Evolutionary conservation across 2,329 filamentous ascomycete genomes (phyloP).

Genomic region (Alternaria tenuissima): DNA sequence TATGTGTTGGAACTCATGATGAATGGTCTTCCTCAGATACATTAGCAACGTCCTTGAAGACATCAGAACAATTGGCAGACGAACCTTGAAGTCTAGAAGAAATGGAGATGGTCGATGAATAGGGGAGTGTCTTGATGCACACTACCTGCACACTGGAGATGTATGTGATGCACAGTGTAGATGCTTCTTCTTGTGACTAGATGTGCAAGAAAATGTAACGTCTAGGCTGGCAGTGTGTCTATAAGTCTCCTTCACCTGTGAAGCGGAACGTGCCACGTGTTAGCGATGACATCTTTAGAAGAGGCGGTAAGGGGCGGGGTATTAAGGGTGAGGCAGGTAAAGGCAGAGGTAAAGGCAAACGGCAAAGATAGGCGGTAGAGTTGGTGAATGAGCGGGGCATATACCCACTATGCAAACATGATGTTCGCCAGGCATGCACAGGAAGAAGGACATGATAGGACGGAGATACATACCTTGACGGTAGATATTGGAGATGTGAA

Average conservation of each 20-base stretch:
- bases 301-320: slow-evolving; percentile 4
- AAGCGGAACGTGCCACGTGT: slow-evolving; percentile 20
- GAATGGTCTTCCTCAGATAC: slow-evolving; percentile 5
- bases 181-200: slow-evolving; percentile 16
- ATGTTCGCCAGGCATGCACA: background rate
- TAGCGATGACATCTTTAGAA: slow-evolving; percentile 12
- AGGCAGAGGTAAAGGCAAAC: slow-evolving; percentile 9
- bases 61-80: background rate
- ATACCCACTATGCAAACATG: background rate
- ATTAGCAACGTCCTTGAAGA: slow-evolving; percentile 15
- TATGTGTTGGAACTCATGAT: slow-evolving; percentile 40
- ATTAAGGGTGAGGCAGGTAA: slow-evolving; percentile 14
- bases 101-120: background rate
- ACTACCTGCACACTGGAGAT: slow-evolving; percentile 20
- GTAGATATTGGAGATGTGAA: slow-evolving; percentile 7
- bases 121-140: slow-evolving; percentile 8
- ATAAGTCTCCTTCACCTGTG: slow-evolving; percentile 18
- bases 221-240: slow-evolving; percentile 19
- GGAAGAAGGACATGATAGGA: background rate
- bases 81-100: slow-evolving; percentile 25
- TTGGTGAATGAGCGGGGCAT: background rate
- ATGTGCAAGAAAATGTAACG: slow-evolving; percentile 15
- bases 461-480: slow-evolving; percentile 11
- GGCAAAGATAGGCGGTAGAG: background rate
- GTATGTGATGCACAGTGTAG: slow-evolving; percentile 16